These are phyloP conservation scores for Gomphus bonarii DNA, from an alignment of 1,284 basidiomycete species.

Conservation along the genomic window DNA sequence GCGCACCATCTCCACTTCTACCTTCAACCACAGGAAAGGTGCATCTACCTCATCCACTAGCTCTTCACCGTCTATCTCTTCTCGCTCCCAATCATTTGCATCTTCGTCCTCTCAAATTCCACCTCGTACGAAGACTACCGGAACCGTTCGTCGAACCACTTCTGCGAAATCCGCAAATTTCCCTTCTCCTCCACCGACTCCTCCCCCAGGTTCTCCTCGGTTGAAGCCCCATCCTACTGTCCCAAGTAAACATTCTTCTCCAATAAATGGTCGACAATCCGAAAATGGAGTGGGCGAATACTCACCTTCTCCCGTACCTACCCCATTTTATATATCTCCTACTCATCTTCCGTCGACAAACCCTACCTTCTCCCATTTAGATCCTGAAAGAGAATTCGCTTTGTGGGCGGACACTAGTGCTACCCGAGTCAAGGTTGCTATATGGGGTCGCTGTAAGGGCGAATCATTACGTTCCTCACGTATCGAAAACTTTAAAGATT, in stretches of 20 bases:
- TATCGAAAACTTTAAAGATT: slow-evolving; percentile 28
- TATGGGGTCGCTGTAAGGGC: slow-evolving; percentile 41
- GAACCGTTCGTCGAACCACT: not conserved
- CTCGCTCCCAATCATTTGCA: not conserved
- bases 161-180: slow-evolving; percentile 1
- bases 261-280: not conserved
- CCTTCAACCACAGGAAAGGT: slow-evolving; percentile 1
- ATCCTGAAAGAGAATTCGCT: slow-evolving; percentile 33
- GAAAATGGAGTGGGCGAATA: slow-evolving; percentile 13
- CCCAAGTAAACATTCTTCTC: not conserved
- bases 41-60: slow-evolving; percentile 1
- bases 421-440: slow-evolving; percentile 34
- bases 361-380: slow-evolving; percentile 56
- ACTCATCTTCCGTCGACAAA: slow-evolving; percentile 68
- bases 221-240: not conserved
- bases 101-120: not conserved
- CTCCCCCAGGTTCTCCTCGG: slow-evolving; percentile 3
- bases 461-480: slow-evolving; percentile 16
- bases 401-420: slow-evolving; percentile 37
- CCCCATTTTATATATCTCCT: slow-evolving; percentile 58
- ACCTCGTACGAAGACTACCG: not conserved
- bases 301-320: slow-evolving; percentile 10
- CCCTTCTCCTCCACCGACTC: slow-evolving; percentile 10
- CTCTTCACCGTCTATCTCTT: not conserved
- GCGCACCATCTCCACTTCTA: not conserved